Evolutionary conservation across 148 eudicot genomes (phyloP), one percentile per base, ranked within the genome.

Genomic region (Rhododendron ferrugineum): DNA sequence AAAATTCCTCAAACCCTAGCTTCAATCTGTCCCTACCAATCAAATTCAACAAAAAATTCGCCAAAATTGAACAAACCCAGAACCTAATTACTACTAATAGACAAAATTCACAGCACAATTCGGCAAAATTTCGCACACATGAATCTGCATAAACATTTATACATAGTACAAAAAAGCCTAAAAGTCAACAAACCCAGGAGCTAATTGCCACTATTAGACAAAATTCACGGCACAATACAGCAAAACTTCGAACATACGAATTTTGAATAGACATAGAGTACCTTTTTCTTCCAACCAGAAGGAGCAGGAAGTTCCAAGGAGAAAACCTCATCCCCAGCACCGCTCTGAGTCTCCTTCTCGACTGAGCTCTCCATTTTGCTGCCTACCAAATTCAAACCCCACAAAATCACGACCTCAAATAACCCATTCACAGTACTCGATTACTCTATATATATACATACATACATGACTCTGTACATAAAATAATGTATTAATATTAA

Each of bases 201-300:
- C 34, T 79, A 86, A 86, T 78, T 64, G 46, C 40, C 70, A 75
- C 23, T 40, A 28, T 37, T 11, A 26, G 77, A 66, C 76, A 49
- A 36, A 64, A 83, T 62, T 49, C 13, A 66, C 13, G 68, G 37
- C 72, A 46, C 30, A 64, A 44, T n/a, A 37, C 37, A 23, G 36
- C 2, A 66, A 11, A 62, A 52, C 15, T 26, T 56, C 72, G 68
- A n/a, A 78, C 28, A 22, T 28, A n/a, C 44, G 32, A 49, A 83
- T 9, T 22, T 15, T 40, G 30, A 20, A 11, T 60, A 16, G 22
- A 49, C 72, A 32, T 1, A 72, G 79, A 81, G 64, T 15, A 90
- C 92, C 92, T 68, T 83, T 84, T 90, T 90, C 78, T 79, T 86
- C 92, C 92, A 90, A 40, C 92, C 92, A 85, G 84, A 26, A 90